Evolutionary conservation across 1,139 yeast species (phyloP).

Genomic region (Yamadazyma sp.): DNA sequence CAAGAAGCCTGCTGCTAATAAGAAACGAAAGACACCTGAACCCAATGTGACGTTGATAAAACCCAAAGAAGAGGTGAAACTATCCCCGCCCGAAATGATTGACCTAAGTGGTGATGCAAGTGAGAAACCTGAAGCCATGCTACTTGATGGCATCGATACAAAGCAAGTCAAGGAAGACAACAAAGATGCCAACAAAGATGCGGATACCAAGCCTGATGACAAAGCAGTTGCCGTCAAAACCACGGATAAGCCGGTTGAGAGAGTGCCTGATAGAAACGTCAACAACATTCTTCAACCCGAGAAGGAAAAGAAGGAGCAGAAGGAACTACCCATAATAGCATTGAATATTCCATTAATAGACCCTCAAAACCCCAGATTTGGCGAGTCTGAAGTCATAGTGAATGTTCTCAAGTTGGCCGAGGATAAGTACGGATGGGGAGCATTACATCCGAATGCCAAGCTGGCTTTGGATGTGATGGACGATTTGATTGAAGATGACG

Average conservation of each 20-base stretch:
- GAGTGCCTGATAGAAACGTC: neutral
- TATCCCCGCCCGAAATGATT: constrained; percentile 17
- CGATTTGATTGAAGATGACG: constrained; percentile 60
- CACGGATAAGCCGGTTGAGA: neutral
- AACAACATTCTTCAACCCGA: constrained; percentile 14
- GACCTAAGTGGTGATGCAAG: constrained; percentile 9
- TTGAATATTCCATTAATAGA: constrained; percentile 59
- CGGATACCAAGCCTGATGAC: constrained; percentile 7
- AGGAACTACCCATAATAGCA: constrained; percentile 46
- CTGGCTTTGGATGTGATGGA: constrained; percentile 61
- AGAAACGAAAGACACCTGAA: constrained; percentile 18
- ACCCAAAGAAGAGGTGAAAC: constrained; percentile 12
- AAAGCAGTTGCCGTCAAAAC: constrained; percentile 4
- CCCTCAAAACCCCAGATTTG: constrained; percentile 53
- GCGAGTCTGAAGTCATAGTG: constrained; percentile 69
- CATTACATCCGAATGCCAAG: constrained; percentile 67
- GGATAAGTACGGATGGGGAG: constrained; percentile 81
- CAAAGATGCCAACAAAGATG: constrained; percentile 16
- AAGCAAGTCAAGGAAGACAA: constrained; percentile 11
- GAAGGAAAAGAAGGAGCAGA: constrained; percentile 26
- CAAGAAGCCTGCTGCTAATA: constrained; percentile 13
- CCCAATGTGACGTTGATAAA: constrained; percentile 10
- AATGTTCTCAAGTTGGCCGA: constrained; percentile 81
- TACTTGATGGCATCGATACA: constrained; percentile 7
- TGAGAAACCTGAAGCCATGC: constrained; percentile 8